A percentile compares a stretch with the other conserved stretches of the same genome.
phyloP scores from a whole-genome alignment of 2,329 filamentous ascomycete species.

The Claviceps cyperi region DNA sequence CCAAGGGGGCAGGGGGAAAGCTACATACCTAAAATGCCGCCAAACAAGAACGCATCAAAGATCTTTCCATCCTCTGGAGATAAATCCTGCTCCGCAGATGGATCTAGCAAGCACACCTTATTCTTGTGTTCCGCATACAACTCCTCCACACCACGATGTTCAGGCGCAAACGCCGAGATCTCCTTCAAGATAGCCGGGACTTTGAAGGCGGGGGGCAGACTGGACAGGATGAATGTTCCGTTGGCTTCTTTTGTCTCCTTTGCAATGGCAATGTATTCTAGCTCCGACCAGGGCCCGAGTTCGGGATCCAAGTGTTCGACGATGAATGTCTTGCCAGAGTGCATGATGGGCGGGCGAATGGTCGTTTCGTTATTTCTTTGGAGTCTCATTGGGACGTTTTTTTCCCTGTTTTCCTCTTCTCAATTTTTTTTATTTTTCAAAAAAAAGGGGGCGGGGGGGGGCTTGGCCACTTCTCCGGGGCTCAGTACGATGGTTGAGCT shows the following conservation, averaged over 20 bases:
- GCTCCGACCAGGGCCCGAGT: conserved; percentile 81
- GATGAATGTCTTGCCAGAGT: conserved; percentile 58
- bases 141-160: conserved; percentile 67
- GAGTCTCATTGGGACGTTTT: no score
- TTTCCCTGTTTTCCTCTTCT: not conserved
- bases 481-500: no score
- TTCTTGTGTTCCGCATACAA: conserved; percentile 61
- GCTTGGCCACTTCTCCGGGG: no score
- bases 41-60: conserved; percentile 91
- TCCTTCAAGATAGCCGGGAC: conserved; percentile 43
- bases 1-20: not conserved
- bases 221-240: conserved; percentile 67
- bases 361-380: no score
- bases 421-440: not conserved
- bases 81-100: conserved; percentile 66
- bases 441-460: no score
- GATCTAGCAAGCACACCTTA: conserved; percentile 79
- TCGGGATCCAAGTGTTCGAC: conserved; percentile 96
- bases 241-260: conserved; percentile 56
- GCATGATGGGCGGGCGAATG: conserved; percentile 17
- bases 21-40: conserved; percentile 73
- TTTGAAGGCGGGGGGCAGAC: conserved; percentile 54
- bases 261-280: conserved; percentile 84
- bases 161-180: conserved; percentile 51
- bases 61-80: conserved; percentile 64